A percentile compares a stretch with the other conserved stretches of the same genome.
Conservation (phyloP, 2,329 filamentous ascomycete species). For the Fusarium sp. region DNA sequence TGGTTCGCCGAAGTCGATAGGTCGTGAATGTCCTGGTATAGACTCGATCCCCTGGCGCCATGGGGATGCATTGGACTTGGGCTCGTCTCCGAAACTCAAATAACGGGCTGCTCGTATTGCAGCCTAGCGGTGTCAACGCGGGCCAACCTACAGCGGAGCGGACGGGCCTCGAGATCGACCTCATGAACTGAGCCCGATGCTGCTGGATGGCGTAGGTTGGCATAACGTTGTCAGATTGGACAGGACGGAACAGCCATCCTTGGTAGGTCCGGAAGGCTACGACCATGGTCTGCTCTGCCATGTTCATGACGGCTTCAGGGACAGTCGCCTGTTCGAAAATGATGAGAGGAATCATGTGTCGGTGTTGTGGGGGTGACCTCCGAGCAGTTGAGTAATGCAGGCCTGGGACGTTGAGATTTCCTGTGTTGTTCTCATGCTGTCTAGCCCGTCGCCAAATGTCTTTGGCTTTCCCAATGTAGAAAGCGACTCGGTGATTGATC, state of each 20-base stretch:
- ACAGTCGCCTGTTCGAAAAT: neutral
- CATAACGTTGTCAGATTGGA: neutral
- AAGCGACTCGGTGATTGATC: neutral
- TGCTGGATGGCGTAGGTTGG: neutral
- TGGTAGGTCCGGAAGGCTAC: neutral
- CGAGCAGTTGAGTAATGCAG: neutral
- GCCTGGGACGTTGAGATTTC: neutral
- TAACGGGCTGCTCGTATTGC: neutral
- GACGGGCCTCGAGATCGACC: neutral
- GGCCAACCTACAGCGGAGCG: neutral
- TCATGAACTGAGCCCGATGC: neutral
- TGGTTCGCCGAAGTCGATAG: neutral
- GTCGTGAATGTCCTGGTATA: neutral
- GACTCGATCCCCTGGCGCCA: neutral
- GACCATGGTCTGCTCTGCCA: neutral
- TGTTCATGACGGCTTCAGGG: neutral
- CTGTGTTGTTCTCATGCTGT: neutral
- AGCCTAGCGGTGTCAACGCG: neutral
- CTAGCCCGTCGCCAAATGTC: neutral
- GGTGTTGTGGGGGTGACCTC: neutral
- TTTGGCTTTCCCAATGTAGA: neutral
- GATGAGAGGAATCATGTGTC: neutral
- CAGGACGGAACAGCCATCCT: neutral
- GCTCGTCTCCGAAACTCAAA: neutral
- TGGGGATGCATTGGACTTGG: neutral